Evolutionary conservation across 2,329 filamentous ascomycete species (phyloP), one percentile per base, ranked within the genome.

Genomic region (Sarocladiaceae sp.): DNA sequence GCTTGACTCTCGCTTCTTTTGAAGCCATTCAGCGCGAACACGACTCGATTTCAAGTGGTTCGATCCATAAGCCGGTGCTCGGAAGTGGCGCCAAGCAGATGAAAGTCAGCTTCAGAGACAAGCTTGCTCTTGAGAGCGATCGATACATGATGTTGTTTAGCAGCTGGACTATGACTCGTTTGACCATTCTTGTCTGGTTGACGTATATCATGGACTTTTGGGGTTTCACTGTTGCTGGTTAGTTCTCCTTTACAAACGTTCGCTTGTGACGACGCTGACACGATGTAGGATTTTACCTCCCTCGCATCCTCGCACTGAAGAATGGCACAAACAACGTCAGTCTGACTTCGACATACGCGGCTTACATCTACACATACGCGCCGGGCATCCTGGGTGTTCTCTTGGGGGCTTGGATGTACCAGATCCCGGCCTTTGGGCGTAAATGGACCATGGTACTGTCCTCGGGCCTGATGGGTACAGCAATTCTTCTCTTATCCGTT

Each of bases 281-380:
- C 0, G 15, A 37, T 12, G 7, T 15, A 64, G 61, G 62, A 6
- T 62, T 63, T 34, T 66, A 72, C 45, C 61, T 76, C 4, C 73
- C 73, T 0, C 61, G 62, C 3, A 74, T 76, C 40, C 58, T 77
- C 2, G 69, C 70, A 3, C 49, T 68, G n/a, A 76, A 77, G 51
- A 75, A 76, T 45, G 67, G 67, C 12, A 60, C 60, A 1, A 60
- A 67, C 10, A 51, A 64, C 3, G 60, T 71, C 3, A 65, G 67
- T 3, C 63, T 76, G 10, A 53, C 43, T 53, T 65, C 52, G 7
- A 77, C 72, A 0, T 78, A 78, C 50, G 67, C 70, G 15, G 69
- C 65, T 3, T 77, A 76, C 55, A 66, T 78, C 26, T 73, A 72
- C 52, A 76, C 74, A 2, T 76, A 76, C 55, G 61, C 68, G 0